These are phyloP conservation scores for Naematelia encephala DNA, from an alignment of 768 basidiomycete species.

Conservation along the genomic window DNA sequence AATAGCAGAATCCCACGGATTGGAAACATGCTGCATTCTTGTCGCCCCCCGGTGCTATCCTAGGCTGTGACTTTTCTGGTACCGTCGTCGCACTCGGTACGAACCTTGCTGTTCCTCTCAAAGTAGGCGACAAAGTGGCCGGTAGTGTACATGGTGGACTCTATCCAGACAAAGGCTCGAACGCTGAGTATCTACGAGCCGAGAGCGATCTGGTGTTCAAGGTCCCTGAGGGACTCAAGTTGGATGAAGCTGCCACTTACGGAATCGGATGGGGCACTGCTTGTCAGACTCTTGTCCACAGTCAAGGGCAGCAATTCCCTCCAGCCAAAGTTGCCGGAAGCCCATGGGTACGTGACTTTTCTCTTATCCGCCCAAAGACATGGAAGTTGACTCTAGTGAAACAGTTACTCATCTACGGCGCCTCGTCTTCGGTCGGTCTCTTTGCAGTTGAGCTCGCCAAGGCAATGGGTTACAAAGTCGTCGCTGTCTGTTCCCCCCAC, in stretches of 20 bases:
- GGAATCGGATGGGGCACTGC: constrained; percentile 38
- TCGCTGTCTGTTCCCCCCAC: constrained; percentile 50
- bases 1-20: constrained; percentile 27
- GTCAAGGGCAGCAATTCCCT: constrained; percentile 9
- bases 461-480: constrained; percentile 44
- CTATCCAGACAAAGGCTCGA: constrained; percentile 23
- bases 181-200: constrained; percentile 32
- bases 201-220: constrained; percentile 24
- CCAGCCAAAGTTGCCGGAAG: constrained; percentile 1
- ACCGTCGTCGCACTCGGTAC: constrained; percentile 24
- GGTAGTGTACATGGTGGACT: constrained; percentile 36
- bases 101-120: constrained; percentile 5
- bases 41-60: constrained; percentile 15
- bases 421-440: constrained; percentile 51
- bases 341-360: constrained; percentile 8
- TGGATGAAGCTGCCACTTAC: constrained; percentile 28
- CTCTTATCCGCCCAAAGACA: not conserved
- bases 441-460: constrained; percentile 44
- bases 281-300: constrained; percentile 16
- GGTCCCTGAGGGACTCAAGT: constrained; percentile 24
- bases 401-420: constrained; percentile 47
- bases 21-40: constrained; percentile 27
- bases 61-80: constrained; percentile 41
- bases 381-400: not conserved
- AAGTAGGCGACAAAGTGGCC: constrained; percentile 34